Percentiles rank a stretch among this genome's conserved stretches.
phyloP scores from a whole-genome alignment of 495 filamentous ascomycete genomes.

The Chaetomium tenue region DNA sequence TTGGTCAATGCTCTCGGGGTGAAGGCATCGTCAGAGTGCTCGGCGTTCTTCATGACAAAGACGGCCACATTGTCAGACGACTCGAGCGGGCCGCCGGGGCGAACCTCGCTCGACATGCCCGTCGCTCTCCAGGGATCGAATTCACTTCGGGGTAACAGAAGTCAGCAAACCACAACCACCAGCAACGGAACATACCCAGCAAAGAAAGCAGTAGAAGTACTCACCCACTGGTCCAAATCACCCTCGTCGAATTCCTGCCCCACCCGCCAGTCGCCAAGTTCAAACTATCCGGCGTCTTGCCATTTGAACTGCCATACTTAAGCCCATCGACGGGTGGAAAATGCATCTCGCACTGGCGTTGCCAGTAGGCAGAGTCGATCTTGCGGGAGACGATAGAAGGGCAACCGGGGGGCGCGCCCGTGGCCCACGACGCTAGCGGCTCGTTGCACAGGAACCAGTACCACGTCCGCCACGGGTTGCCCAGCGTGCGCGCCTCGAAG shows the following conservation, averaged over 20 bases:
- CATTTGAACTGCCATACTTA: constrained; percentile 52
- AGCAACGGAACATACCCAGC: neutral
- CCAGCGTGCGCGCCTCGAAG: constrained; percentile 54
- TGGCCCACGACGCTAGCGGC: constrained; percentile 40
- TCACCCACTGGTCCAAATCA: constrained; percentile 61
- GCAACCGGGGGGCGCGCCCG: constrained; percentile 50
- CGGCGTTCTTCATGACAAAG: constrained; percentile 55
- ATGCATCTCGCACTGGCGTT: constrained; percentile 58
- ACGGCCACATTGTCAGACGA: constrained; percentile 47
- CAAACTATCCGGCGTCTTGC: constrained; percentile 52
- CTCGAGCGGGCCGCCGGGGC: constrained; percentile 55
- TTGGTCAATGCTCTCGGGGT: constrained; percentile 39
- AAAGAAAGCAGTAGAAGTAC: constrained; percentile 14
- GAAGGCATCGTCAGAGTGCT: constrained; percentile 54
- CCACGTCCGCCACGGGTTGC: constrained; percentile 61
- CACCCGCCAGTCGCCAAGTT: constrained; percentile 61
- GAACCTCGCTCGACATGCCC: constrained; percentile 51
- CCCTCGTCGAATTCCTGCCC: constrained; percentile 50
- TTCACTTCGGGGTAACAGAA: constrained; percentile 34
- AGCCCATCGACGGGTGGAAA: constrained; percentile 54
- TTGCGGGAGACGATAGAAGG: constrained; percentile 55
- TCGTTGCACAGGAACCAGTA: constrained; percentile 66
- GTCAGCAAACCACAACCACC: neutral
- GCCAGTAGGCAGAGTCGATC: constrained; percentile 56
- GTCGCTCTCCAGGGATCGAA: constrained; percentile 61